Conservation (phyloP, 2,329 filamentous ascomycete genomes). For the Talaromyces sp. region DNA sequence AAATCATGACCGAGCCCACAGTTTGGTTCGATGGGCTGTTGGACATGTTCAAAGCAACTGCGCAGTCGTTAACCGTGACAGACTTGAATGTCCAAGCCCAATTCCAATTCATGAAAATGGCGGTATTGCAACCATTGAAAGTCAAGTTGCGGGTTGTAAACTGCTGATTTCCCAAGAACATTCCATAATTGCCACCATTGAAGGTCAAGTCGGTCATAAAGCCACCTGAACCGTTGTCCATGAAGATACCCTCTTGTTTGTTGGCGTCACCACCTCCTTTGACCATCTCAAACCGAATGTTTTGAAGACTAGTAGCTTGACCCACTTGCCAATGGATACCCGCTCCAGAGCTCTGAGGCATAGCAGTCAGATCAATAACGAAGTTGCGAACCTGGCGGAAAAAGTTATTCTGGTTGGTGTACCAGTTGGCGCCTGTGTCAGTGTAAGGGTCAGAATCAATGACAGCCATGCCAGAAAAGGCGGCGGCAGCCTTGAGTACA, state of each 20-base stretch:
- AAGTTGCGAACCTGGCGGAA: slow-evolving; percentile 81
- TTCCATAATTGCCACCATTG: slow-evolving; percentile 74
- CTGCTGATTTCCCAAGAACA: slow-evolving; percentile 81
- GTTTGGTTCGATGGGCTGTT: slow-evolving; percentile 63
- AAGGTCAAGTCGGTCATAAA: slow-evolving; percentile 82
- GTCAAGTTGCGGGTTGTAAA: slow-evolving; percentile 80
- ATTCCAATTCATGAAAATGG: slow-evolving; percentile 88
- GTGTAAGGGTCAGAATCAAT: slow-evolving; percentile 87
- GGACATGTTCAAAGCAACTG: slow-evolving; percentile 76
- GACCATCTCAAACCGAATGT: slow-evolving; percentile 77
- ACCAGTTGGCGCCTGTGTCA: slow-evolving; percentile 66
- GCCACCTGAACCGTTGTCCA: slow-evolving; percentile 80
- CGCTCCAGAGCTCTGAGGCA: slow-evolving; percentile 60
- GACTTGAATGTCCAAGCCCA: slow-evolving; percentile 83
- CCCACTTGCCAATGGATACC: slow-evolving; percentile 84
- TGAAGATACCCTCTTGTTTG: slow-evolving; percentile 73
- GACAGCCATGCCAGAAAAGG: slow-evolving; percentile 80
- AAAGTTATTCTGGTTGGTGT: slow-evolving; percentile 78
- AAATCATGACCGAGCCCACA: slow-evolving; percentile 78
- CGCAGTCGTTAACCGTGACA: slow-evolving; percentile 68
- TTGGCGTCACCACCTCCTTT: slow-evolving; percentile 62
- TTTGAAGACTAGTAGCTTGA: slow-evolving; percentile 77
- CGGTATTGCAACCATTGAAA: slow-evolving; percentile 78
- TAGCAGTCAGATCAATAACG: slow-evolving; percentile 68
- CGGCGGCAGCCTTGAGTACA: slow-evolving; percentile 67